A percentile compares a stretch with the other conserved stretches of the same genome.
Evolutionary conservation across 345 rosid species (phyloP).

Genomic region (Aegle marmelos): DNA sequence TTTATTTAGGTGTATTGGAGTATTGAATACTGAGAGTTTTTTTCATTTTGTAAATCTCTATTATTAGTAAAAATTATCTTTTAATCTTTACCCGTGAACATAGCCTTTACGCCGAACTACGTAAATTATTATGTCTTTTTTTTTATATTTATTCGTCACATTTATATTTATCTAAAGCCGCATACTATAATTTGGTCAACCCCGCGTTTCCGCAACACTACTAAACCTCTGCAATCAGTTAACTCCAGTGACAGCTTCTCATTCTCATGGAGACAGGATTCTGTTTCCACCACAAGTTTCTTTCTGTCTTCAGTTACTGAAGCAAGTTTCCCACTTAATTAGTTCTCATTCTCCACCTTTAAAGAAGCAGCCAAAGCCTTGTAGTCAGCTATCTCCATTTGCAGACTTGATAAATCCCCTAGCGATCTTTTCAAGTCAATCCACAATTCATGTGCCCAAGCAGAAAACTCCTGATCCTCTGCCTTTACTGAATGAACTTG

Average conservation of each 20-base stretch:
- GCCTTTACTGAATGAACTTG: constrained; percentile 45
- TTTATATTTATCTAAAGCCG: no score
- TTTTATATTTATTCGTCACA: no score
- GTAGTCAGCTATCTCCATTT: constrained; percentile 45
- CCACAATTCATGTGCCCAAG: constrained; percentile 54
- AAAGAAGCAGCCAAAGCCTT: constrained; percentile 38
- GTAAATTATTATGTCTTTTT: no score
- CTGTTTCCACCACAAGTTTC: constrained; percentile 43
- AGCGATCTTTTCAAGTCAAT: constrained; percentile 47
- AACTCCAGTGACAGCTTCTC: constrained; percentile 55
- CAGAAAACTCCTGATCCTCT: constrained; percentile 48
- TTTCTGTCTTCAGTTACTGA: constrained; percentile 47
- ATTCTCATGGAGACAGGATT: constrained; percentile 33
- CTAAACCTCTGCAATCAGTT: constrained; percentile 46
- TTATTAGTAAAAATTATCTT: no score
- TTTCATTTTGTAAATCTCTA: no score
- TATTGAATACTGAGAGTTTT: no score
- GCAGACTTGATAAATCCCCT: constrained; percentile 32
- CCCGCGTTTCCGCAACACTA: no score
- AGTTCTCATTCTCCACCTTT: constrained; percentile 53
- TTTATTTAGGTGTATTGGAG: no score
- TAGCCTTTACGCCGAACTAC: no score
- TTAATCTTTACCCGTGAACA: no score
- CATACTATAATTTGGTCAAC: no score
- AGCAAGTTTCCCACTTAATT: constrained; percentile 41